These are phyloP conservation scores for Pilobolus umbonatus DNA, from an alignment of 192 early-diverging fungal species.

Conservation along the genomic window DNA sequence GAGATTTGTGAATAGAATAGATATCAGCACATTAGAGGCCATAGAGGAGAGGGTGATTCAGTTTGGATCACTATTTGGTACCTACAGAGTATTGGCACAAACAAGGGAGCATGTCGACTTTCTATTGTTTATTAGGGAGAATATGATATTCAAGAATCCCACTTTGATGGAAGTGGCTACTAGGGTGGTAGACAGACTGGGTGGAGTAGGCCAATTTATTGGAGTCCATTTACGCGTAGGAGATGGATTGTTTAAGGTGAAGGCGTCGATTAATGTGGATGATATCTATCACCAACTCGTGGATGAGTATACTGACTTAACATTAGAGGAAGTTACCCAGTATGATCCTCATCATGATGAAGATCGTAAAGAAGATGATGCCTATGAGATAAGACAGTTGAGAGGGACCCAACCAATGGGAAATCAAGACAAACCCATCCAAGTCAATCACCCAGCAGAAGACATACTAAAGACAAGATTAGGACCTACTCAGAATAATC, in stretches of 20 bases:
- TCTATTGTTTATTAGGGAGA: slow-evolving; percentile 31
- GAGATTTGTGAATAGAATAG: slow-evolving; percentile 36
- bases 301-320: slow-evolving; percentile 33
- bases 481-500: neutral
- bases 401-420: slow-evolving; percentile 6
- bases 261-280: slow-evolving; percentile 41
- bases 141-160: slow-evolving; percentile 48
- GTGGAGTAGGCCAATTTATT: slow-evolving; percentile 41
- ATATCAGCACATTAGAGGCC: slow-evolving; percentile 31
- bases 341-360: slow-evolving; percentile 26
- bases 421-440: slow-evolving; percentile 4
- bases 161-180: slow-evolving; percentile 39
- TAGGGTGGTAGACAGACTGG: slow-evolving; percentile 40
- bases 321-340: slow-evolving; percentile 23
- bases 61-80: slow-evolving; percentile 50
- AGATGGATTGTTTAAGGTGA: slow-evolving; percentile 43
- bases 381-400: slow-evolving; percentile 31
- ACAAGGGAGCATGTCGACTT: slow-evolving; percentile 37
- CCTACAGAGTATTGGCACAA: slow-evolving; percentile 41
- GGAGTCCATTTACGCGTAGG: slow-evolving; percentile 53
- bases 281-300: slow-evolving; percentile 43
- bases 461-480: slow-evolving; percentile 1
- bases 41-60: slow-evolving; percentile 39
- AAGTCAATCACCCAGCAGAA: slow-evolving; percentile 21
- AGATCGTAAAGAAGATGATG: slow-evolving; percentile 31